Evolutionary conservation across 257 asterid genomes (phyloP).

Genomic region (Anisodus acutangulus): DNA sequence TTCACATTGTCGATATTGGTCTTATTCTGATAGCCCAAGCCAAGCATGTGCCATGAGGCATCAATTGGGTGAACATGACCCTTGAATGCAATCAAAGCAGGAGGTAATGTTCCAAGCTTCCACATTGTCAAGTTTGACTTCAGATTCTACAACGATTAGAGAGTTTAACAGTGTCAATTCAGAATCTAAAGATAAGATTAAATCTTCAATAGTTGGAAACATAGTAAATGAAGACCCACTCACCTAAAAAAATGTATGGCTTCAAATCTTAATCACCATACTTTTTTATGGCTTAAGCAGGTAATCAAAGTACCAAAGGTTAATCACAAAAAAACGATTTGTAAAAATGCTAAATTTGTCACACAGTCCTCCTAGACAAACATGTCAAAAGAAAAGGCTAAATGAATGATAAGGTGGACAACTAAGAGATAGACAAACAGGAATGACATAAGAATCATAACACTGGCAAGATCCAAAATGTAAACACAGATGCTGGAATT

Average conservation of each 20-base stretch:
- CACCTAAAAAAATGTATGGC: not conserved
- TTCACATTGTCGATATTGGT: conserved; percentile 73
- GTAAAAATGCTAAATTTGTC: not conserved
- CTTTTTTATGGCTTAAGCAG: not conserved
- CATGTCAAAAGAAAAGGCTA: not conserved
- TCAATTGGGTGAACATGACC: conserved; percentile 90
- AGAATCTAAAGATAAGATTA: conserved; percentile 10
- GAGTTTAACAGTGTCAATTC: not conserved
- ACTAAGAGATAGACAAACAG: conserved; percentile 1
- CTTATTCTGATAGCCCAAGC: conserved; percentile 92
- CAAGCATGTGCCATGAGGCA: conserved; percentile 99
- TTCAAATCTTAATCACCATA: not conserved
- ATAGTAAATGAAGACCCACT: not conserved
- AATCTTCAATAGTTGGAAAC: not conserved
- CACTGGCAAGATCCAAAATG: not conserved
- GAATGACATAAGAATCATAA: not conserved
- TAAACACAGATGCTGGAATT: not conserved
- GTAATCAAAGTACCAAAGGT: not conserved
- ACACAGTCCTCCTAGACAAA: not conserved
- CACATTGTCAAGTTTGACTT: conserved; percentile 88
- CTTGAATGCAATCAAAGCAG: conserved; percentile 95
- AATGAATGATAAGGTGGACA: not conserved
- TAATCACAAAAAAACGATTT: not conserved
- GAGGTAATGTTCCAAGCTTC: conserved; percentile 99
- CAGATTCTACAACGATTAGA: conserved; percentile 74